Conservation (phyloP, 164 flowering plant species). For the Amborella trichopoda region DNA sequence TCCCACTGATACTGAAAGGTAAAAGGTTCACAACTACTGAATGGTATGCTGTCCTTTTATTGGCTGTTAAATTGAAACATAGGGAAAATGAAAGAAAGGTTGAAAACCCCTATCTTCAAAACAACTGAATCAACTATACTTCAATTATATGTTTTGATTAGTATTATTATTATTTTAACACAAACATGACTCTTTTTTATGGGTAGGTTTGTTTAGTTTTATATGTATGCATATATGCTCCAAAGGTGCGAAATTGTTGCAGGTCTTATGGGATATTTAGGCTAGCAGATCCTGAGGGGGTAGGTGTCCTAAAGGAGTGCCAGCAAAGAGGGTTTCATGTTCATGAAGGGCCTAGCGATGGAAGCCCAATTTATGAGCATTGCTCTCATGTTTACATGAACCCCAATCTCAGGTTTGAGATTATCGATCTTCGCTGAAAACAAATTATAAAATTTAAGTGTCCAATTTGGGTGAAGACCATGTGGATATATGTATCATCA, state of each 20-base stretch:
- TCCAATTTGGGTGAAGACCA: no score
- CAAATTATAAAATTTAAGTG: no score
- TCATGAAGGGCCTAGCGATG: conserved; percentile 53
- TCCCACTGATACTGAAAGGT: conserved; percentile 74
- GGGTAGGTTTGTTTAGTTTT: background rate
- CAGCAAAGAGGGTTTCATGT: conserved; percentile 56
- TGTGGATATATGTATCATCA: no score
- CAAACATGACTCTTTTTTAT: background rate
- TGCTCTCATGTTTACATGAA: conserved; percentile 59
- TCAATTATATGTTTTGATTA: background rate
- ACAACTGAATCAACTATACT: no score
- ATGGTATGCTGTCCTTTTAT: no score
- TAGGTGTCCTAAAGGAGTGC: conserved; percentile 43
- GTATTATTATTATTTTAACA: background rate
- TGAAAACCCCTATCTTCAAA: background rate
- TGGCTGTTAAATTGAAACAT: background rate
- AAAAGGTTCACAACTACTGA: no score
- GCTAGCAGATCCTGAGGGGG: conserved; percentile 55
- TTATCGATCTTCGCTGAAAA: conserved; percentile 61
- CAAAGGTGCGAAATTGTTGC: conserved; percentile 4
- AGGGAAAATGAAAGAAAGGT: background rate
- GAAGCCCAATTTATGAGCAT: conserved; percentile 51
- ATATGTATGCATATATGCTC: background rate
- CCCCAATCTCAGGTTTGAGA: conserved; percentile 63
- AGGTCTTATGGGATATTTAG: conserved; percentile 67